These are phyloP conservation scores for Kalanchoe fedtschenkoi DNA, from an alignment of 164 flowering plant species.

Conservation along the genomic window DNA sequence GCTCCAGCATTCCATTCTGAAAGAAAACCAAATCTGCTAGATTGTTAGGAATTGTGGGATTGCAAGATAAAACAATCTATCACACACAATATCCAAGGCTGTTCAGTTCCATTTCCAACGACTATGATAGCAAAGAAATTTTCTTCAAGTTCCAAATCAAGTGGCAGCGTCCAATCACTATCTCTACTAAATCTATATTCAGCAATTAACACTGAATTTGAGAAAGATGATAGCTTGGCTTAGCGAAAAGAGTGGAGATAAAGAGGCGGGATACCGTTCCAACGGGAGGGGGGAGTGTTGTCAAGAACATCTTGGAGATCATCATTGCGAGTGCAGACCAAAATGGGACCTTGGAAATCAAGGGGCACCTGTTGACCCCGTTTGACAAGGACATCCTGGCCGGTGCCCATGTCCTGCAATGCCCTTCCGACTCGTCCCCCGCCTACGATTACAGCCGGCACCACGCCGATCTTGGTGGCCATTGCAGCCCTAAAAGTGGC, in stretches of 20 bases:
- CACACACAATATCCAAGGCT: background rate
- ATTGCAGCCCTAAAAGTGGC: background rate
- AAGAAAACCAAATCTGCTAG: slow-evolving; percentile 97
- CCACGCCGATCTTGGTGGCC: slow-evolving; percentile 12
- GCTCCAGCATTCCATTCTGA: slow-evolving; percentile 99
- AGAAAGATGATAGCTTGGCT: background rate
- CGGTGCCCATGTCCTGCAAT: slow-evolving; percentile 63
- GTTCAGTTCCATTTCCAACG: background rate
- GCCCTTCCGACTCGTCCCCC: slow-evolving; percentile 85
- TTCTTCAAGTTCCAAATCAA: background rate
- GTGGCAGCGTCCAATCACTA: background rate
- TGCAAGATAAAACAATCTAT: background rate
- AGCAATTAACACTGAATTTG: background rate
- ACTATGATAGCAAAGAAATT: background rate
- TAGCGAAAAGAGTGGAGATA: background rate
- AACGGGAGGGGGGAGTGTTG: slow-evolving; percentile 71
- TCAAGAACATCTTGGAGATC: slow-evolving; percentile 92
- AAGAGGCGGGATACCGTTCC: slow-evolving; percentile 51
- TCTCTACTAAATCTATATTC: background rate
- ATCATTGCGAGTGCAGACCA: slow-evolving; percentile 91
- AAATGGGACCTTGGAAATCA: slow-evolving; percentile 74
- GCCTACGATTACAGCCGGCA: slow-evolving; percentile 79
- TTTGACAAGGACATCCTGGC: slow-evolving; percentile 57
- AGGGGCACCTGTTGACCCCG: slow-evolving; percentile 71
- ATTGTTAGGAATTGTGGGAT: slow-evolving; percentile 19